phyloP scores from a whole-genome alignment of 106 monocot genomes.

The Gastrodia elata region DNA sequence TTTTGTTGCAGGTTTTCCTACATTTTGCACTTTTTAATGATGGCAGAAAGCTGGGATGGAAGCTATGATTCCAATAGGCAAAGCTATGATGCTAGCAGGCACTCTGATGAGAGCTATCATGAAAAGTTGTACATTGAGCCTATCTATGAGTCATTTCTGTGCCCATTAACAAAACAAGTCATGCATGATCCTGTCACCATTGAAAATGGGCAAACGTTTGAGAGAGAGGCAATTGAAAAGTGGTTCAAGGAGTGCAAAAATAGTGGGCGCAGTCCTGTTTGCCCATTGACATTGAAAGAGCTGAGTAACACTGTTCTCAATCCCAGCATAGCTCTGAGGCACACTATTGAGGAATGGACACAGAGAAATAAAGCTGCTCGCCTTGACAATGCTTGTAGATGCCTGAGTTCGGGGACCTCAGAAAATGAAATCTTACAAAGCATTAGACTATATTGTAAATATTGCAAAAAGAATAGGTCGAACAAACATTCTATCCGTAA shows the following conservation, averaged over 20 bases:
- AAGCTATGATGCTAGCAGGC: constrained; percentile 25
- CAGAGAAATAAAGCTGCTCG: constrained; percentile 72
- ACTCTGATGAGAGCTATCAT: constrained; percentile 45
- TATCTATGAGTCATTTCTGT: constrained; percentile 75
- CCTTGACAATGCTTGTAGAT: constrained; percentile 52
- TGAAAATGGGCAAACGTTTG: constrained; percentile 79
- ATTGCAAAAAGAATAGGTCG: constrained; percentile 54
- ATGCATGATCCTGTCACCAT: constrained; percentile 78
- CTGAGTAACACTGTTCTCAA: constrained; percentile 52
- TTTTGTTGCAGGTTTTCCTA: not conserved
- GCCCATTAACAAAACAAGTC: constrained; percentile 75
- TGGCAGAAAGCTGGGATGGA: constrained; percentile 47
- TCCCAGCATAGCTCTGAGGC: constrained; percentile 71
- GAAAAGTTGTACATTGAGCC: constrained; percentile 60
- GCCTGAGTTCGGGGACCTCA: constrained; percentile 45
- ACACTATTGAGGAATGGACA: constrained; percentile 91
- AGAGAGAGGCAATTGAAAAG: constrained; percentile 79
- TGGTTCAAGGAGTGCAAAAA: constrained; percentile 72
- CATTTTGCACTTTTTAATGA: constrained; percentile 13
- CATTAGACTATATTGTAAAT: too few relatives aligned
- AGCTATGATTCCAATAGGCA: constrained; percentile 29
- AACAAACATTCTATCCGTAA: constrained; percentile 46
- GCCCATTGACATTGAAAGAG: constrained; percentile 62
- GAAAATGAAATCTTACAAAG: constrained; percentile 56
- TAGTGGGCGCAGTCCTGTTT: constrained; percentile 41